Conservation (phyloP, 2,329 filamentous ascomycete species). For the Atkinsonella hypoxylon region DNA sequence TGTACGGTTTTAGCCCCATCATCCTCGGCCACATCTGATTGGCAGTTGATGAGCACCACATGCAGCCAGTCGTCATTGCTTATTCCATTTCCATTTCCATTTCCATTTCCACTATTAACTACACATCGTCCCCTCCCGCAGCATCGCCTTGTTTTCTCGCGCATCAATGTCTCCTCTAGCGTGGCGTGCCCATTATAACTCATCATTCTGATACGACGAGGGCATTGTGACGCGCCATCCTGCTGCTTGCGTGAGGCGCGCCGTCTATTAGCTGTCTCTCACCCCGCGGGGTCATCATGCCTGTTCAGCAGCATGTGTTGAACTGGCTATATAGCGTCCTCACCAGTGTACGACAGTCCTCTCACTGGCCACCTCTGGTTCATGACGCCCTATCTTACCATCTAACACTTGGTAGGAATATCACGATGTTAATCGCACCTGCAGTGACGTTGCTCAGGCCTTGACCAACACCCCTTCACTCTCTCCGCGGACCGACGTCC, state of each 20-base stretch:
- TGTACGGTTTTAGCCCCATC: too few relatives aligned
- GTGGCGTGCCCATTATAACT: too few relatives aligned
- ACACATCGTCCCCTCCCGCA: too few relatives aligned
- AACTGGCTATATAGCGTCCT: slow-evolving; percentile 93
- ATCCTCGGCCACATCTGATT: too few relatives aligned
- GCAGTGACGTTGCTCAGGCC: slow-evolving; percentile 77
- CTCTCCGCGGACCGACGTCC: slow-evolving; percentile 81
- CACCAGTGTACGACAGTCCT: slow-evolving; percentile 46
- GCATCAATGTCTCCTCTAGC: neutral
- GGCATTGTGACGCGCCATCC: neutral
- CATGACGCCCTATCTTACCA: too few relatives aligned
- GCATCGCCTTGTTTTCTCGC: neutral
- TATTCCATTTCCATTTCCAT: too few relatives aligned
- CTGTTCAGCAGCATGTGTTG: slow-evolving; percentile 78
- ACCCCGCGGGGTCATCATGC: slow-evolving; percentile 31
- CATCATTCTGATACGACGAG: too few relatives aligned
- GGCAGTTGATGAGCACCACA: too few relatives aligned
- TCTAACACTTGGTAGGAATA: slow-evolving; percentile 56
- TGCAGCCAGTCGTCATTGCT: too few relatives aligned
- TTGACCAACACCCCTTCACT: slow-evolving; percentile 71
- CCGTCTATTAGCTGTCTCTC: neutral
- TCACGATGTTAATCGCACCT: slow-evolving; percentile 81
- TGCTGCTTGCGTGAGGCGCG: neutral
- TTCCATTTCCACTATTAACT: too few relatives aligned
- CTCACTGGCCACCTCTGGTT: neutral